Percentiles rank a stretch among this genome's conserved stretches.
These are phyloP conservation scores for Cynara cardunculus DNA, from an alignment of 129 eudicot species.

Conservation along the genomic window DNA sequence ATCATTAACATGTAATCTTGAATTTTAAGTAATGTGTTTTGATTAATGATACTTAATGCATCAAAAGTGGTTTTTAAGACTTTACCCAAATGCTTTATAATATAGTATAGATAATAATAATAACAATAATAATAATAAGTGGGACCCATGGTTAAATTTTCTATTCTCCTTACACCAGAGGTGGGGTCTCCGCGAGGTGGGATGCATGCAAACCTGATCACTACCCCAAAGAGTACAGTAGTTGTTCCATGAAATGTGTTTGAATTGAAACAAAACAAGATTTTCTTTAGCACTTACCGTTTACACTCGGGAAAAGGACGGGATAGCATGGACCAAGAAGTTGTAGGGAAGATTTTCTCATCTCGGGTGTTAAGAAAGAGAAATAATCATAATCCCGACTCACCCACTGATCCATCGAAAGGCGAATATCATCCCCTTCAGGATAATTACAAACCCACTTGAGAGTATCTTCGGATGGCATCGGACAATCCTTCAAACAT, in stretches of 20 bases:
- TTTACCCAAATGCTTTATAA: no score
- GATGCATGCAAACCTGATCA: background rate
- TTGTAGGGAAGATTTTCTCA: conserved; percentile 81
- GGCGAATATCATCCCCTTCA: conserved; percentile 68
- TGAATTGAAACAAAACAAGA: background rate
- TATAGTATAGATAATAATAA: no score
- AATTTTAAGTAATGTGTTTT: no score
- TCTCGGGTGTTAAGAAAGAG: conserved; percentile 75
- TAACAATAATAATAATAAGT: no score
- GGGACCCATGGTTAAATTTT: background rate
- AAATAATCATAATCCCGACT: conserved; percentile 79
- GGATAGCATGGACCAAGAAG: conserved; percentile 99
- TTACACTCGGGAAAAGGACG: conserved; percentile 88
- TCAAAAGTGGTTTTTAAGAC: no score
- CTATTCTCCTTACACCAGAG: background rate
- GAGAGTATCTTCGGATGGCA: conserved; percentile 76
- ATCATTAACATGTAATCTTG: no score
- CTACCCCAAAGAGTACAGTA: background rate
- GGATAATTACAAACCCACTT: conserved; percentile 97
- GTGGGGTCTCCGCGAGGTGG: background rate
- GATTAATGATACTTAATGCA: no score
- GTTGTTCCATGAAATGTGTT: background rate
- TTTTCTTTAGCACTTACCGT: conserved; percentile 48
- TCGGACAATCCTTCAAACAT: conserved; percentile 88
- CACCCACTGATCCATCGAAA: conserved; percentile 77